phyloP scores from a whole-genome alignment of 148 eudicot species.

The Talinum fruticosum region DNA sequence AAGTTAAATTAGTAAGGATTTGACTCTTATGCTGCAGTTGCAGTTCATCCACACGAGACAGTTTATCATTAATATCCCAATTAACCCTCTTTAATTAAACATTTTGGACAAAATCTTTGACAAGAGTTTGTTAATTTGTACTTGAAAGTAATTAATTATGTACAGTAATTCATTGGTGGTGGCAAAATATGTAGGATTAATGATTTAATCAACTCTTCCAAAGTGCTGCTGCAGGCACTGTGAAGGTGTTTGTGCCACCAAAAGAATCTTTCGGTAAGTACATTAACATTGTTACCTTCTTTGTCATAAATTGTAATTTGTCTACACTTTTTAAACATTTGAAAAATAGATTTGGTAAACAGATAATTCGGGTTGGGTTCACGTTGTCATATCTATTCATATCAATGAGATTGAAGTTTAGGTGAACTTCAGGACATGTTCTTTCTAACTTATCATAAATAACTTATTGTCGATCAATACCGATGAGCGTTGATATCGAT shows the following conservation, averaged over 20 bases:
- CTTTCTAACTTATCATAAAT: no score
- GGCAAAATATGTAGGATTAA: background rate
- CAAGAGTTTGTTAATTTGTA: background rate
- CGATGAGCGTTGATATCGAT: no score
- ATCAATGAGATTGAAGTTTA: no score
- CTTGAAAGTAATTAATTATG: constrained; percentile 8
- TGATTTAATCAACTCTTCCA: constrained; percentile 18
- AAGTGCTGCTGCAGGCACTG: constrained; percentile 19
- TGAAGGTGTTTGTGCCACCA: constrained; percentile 18
- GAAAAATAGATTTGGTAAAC: no score
- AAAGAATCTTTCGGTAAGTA: constrained; percentile 13
- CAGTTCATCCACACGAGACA: constrained; percentile 9
- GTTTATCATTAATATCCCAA: constrained; percentile 9
- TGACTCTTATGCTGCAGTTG: constrained; percentile 18
- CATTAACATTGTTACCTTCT: background rate
- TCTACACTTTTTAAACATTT: no score
- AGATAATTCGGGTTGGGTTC: no score
- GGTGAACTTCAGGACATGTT: no score
- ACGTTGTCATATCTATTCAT: no score
- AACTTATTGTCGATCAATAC: no score
- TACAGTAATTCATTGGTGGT: background rate
- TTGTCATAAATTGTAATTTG: background rate
- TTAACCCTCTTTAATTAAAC: no score
- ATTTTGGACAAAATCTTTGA: background rate
- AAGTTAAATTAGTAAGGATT: constrained; percentile 7